Base-by-base conservation (phyloP, 305 asterid species). In the Stenogyne calaminthoides region DNA sequence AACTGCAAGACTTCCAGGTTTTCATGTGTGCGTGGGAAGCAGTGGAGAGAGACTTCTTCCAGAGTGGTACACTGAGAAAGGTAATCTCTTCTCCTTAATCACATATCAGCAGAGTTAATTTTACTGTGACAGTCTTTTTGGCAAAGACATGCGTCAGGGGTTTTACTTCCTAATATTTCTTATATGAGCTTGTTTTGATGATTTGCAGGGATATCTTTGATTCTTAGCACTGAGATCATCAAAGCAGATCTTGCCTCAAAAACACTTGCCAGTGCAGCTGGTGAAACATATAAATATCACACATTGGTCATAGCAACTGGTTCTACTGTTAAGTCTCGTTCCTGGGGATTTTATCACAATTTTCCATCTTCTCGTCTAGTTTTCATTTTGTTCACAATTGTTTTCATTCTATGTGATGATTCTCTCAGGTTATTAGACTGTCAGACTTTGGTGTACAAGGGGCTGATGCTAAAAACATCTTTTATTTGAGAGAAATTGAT, bases 21-120 rank as follows among this genome's bases (percentile, higher is more conserved):
- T 93, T 77, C 98, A 93, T 78, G 88, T 83, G 10, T 91, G 97
- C 63, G 97, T 93, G 85, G 98, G 98, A 81, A 86, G 98, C 84
- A 97, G 98, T 44, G 98, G 98, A 80, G 98, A 93, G 88, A 84
- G 92, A 80, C 89, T 80, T 29, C 92, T 87, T 66, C 97, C 97
- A 37, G 96, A 93, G 71, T 93, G 98, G 98, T 93, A 93, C 76
- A 37, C 87, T 32, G 96, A 93, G 82, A 93, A 89, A 85, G 96
- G 98, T 89, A 80, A 22, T 15, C 7, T 27, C 63, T 56, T 27
- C 66, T 62, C 60, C 52, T 14, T 12, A 27, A 69, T 65, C 58
- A 64, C 44, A 14, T 44, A 47, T 70, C 54, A 32, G 19, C 4
- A 8, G 42, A 9, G 15, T 51, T 32, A 46, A 27, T 27, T 63